phyloP scores from a whole-genome alignment of 176 grass and related monocot genomes.

The Bonia amplexicaulis region DNA sequence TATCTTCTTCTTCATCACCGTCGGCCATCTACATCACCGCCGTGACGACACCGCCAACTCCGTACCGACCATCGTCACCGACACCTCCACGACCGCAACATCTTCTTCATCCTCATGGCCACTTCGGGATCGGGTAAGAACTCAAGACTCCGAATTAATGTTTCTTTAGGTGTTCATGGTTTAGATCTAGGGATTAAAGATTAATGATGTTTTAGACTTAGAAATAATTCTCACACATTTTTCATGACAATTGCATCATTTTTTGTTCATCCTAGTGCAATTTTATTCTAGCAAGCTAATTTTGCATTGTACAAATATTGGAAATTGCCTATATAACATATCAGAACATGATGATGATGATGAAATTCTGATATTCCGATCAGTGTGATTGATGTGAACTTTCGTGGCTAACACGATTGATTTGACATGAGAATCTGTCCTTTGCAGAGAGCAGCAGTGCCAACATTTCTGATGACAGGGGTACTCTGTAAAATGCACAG shows the following conservation, averaged over 20 bases:
- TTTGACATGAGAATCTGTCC: conserved; percentile 4
- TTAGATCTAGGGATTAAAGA: too few relatives aligned
- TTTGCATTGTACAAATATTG: background rate
- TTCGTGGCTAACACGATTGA: background rate
- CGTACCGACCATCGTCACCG: too few relatives aligned
- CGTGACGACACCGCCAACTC: too few relatives aligned
- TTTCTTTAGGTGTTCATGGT: too few relatives aligned
- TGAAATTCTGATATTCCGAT: background rate
- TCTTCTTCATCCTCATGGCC: too few relatives aligned
- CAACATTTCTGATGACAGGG: conserved; percentile 13
- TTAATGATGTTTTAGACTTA: too few relatives aligned
- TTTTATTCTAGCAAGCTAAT: background rate
- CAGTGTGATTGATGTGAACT: background rate
- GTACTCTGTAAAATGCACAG: background rate
- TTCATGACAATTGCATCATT: background rate
- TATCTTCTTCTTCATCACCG: too few relatives aligned
- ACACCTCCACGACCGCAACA: too few relatives aligned
- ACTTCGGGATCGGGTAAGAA: too few relatives aligned
- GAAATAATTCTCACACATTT: too few relatives aligned
- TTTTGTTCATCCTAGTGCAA: background rate
- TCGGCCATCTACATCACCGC: too few relatives aligned
- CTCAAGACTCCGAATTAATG: too few relatives aligned
- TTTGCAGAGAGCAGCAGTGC: background rate
- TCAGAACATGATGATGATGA: background rate
- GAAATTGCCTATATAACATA: background rate